Conservation (phyloP, 106 monocot species). For the Cymbidium sinense region DNA sequence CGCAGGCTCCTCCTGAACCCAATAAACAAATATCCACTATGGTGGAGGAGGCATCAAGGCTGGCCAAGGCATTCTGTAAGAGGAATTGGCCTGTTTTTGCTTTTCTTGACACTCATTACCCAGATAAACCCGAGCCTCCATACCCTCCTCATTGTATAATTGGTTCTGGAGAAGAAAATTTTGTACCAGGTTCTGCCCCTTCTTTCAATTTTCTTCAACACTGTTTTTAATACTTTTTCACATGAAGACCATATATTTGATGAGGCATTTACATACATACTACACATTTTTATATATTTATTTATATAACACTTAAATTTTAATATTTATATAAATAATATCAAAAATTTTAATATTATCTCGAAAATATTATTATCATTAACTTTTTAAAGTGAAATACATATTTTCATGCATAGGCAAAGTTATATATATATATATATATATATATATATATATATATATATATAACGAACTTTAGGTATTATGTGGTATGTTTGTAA, state of each 20-base stretch:
- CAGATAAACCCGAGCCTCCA: slow-evolving; percentile 75
- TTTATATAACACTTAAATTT: no score
- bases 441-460: no score
- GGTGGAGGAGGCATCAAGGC: slow-evolving; percentile 63
- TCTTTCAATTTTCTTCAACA: neutral
- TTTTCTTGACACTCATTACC: slow-evolving; percentile 72
- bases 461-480: neutral
- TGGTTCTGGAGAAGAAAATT: slow-evolving; percentile 74
- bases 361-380: no score
- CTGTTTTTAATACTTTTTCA: no score
- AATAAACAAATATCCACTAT: slow-evolving; percentile 61
- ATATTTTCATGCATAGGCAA: no score
- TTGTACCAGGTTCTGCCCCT: slow-evolving; percentile 66
- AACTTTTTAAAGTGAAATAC: no score
- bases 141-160: slow-evolving; percentile 94
- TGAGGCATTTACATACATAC: no score
- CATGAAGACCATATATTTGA: no score
- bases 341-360: no score
- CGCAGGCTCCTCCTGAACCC: slow-evolving; percentile 54
- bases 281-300: no score
- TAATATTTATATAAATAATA: no score
- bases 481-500: neutral
- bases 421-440: no score
- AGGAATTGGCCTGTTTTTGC: slow-evolving; percentile 80
- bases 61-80: slow-evolving; percentile 60